Conservation (phyloP, 140 eudicot genomes). For the Flaveria floridana region DNA sequence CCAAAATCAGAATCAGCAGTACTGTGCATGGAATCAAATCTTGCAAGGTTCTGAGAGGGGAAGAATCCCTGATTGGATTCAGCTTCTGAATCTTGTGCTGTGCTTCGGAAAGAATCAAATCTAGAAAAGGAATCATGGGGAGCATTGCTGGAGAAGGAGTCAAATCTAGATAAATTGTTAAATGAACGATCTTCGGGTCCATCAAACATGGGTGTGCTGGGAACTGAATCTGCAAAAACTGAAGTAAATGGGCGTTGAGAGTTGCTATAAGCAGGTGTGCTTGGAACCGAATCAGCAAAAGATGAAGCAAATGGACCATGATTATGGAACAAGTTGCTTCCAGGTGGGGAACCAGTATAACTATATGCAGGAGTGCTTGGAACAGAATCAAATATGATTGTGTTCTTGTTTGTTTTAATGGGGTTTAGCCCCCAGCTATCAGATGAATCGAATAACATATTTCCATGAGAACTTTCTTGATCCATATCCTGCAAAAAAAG, state of each 20-base stretch:
- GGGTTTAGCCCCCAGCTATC: slow-evolving; percentile 72
- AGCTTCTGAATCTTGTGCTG: slow-evolving; percentile 40
- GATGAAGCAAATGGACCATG: slow-evolving; percentile 47
- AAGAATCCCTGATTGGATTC: slow-evolving; percentile 50
- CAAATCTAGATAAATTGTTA: slow-evolving; percentile 70
- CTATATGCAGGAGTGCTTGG: slow-evolving; percentile 63
- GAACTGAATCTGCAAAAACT: slow-evolving; percentile 81
- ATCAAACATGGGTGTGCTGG: slow-evolving; percentile 76
- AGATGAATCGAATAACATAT: slow-evolving; percentile 28
- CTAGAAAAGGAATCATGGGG: slow-evolving; percentile 52
- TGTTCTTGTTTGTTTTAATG: slow-evolving; percentile 62
- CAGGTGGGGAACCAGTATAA: slow-evolving; percentile 42
- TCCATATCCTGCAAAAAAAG: slow-evolving; percentile 29
- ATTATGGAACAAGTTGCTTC: slow-evolving; percentile 42
- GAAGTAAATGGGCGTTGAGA: slow-evolving; percentile 44
- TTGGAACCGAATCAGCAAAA: slow-evolving; percentile 68
- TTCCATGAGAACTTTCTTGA: slow-evolving; percentile 27
- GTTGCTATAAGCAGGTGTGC: slow-evolving; percentile 64
- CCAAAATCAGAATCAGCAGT: slow-evolving; percentile 69
- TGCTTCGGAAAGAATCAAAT: slow-evolving; percentile 63
- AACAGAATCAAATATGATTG: slow-evolving; percentile 59
- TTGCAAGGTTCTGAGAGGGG: slow-evolving; percentile 44
- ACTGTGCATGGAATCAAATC: slow-evolving; percentile 74
- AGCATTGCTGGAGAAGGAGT: slow-evolving; percentile 53
- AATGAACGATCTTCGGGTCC: slow-evolving; percentile 55